These are phyloP conservation scores for Lobulomyces angularis DNA, from an alignment of 192 early-diverging fungal genomes.

Conservation along the genomic window DNA sequence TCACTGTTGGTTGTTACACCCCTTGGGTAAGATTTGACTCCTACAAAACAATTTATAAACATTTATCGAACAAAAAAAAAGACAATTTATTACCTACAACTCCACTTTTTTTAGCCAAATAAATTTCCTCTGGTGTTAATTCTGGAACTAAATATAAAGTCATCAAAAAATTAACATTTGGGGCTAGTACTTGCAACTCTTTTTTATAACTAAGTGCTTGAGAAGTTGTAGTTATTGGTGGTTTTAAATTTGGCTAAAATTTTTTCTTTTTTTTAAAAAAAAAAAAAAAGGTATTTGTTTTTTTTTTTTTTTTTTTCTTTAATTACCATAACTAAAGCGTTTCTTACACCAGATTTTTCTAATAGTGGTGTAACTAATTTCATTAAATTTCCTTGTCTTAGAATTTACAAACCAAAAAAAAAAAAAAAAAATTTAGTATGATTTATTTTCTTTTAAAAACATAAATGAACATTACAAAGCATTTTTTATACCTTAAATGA, in stretches of 20 bases:
- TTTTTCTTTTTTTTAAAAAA: neutral
- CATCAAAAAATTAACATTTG: constrained; percentile 80
- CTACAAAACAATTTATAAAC: constrained; percentile 14
- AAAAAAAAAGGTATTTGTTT: too few species aligned
- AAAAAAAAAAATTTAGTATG: too few species aligned
- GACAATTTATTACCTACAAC: constrained; percentile 45
- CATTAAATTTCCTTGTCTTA: constrained; percentile 75
- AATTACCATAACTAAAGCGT: constrained; percentile 83
- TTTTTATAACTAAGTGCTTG: constrained; percentile 76
- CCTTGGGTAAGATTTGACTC: constrained; percentile 86
- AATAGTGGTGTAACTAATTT: constrained; percentile 73
- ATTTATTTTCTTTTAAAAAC: too few species aligned
- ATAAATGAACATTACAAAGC: too few species aligned
- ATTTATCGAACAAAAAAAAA: constrained; percentile 3
- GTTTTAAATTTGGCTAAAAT: constrained; percentile 79
- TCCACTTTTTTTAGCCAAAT: constrained; percentile 68
- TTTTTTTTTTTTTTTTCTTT: too few species aligned
- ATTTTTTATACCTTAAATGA: too few species aligned
- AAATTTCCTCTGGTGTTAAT: constrained; percentile 81
- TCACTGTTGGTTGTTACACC: constrained; percentile 98
- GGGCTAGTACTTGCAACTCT: constrained; percentile 66
- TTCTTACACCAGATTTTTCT: constrained; percentile 62
- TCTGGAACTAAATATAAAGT: constrained; percentile 81
- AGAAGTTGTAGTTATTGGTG: constrained; percentile 75
- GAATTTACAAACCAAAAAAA: too few species aligned